Evolutionary conservation across 75 land plant species (phyloP).

Genomic region (Larix kaempferi): DNA sequence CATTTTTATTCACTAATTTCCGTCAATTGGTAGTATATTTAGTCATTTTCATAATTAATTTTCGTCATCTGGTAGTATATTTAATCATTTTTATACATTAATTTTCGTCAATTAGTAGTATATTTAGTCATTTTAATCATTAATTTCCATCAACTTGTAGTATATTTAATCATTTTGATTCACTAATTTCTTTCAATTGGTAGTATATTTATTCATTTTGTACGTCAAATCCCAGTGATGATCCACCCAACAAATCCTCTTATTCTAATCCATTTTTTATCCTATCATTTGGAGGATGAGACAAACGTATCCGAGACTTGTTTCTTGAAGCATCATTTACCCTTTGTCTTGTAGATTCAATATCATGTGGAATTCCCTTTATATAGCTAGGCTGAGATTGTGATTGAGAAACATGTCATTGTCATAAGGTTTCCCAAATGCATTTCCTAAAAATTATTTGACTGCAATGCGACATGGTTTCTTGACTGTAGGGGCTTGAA

Average conservation of each 20-base stretch:
- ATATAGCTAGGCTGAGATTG: not conserved
- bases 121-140: too few species aligned
- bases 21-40: too few species aligned
- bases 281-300: constrained; percentile 19
- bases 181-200: too few species aligned
- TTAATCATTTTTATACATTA: too few species aligned
- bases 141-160: too few species aligned
- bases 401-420: constrained; percentile 9
- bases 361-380: constrained; percentile 9
- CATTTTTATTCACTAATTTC: too few species aligned
- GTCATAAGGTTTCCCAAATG: not conserved
- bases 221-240: constrained; percentile 99
- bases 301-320: constrained; percentile 7
- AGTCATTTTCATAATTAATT: too few species aligned
- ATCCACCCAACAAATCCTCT: constrained; percentile 65
- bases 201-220: too few species aligned
- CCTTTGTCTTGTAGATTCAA: constrained; percentile 15
- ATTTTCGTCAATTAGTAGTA: too few species aligned
- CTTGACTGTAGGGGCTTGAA: not conserved
- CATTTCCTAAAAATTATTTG: not conserved
- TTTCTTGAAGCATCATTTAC: constrained; percentile 11
- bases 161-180: too few species aligned
- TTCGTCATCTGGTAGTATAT: too few species aligned
- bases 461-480: not conserved
- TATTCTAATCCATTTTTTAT: constrained; percentile 46